phyloP scores from a whole-genome alignment of 2,329 filamentous ascomycete species.

The Penicillium psychrosexuale region DNA sequence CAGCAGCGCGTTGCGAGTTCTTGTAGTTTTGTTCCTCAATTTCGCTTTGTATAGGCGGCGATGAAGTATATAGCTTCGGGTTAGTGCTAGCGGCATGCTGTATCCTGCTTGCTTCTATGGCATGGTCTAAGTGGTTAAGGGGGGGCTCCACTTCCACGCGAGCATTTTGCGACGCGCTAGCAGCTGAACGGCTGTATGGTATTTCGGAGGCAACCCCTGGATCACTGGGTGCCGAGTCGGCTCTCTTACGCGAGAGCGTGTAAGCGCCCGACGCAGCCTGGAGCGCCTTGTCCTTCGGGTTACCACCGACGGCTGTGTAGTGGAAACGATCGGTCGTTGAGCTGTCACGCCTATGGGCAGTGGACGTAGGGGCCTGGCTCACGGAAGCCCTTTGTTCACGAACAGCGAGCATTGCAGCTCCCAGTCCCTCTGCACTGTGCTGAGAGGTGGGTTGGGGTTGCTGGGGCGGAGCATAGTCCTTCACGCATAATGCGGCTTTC shows the following conservation, averaged over 20 bases:
- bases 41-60: slow-evolving; percentile 69
- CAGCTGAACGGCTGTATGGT: slow-evolving; percentile 63
- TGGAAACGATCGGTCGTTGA: slow-evolving; percentile 44
- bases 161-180: slow-evolving; percentile 61
- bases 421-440: slow-evolving; percentile 64
- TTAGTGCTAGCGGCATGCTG: slow-evolving; percentile 65
- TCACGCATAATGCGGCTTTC: slow-evolving; percentile 57
- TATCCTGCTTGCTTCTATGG: slow-evolving; percentile 58
- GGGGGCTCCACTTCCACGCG: slow-evolving; percentile 42
- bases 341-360: slow-evolving; percentile 18
- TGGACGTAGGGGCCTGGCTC: slow-evolving; percentile 8
- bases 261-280: slow-evolving; percentile 76
- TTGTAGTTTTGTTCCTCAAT: slow-evolving; percentile 69
- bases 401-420: slow-evolving; percentile 67
- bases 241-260: slow-evolving; percentile 57
- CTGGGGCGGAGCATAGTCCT: slow-evolving; percentile 52
- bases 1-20: slow-evolving; percentile 74
- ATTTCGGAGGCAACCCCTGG: slow-evolving; percentile 51
- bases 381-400: slow-evolving; percentile 26
- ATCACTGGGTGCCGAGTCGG: slow-evolving; percentile 58
- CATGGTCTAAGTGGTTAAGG: slow-evolving; percentile 43
- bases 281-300: slow-evolving; percentile 60
- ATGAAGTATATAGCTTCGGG: slow-evolving; percentile 74
- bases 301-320: slow-evolving; percentile 51
- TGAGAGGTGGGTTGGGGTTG: slow-evolving; percentile 43